Evolutionary conservation across 148 eudicot genomes (phyloP).

Genomic region (Drosera capensis): DNA sequence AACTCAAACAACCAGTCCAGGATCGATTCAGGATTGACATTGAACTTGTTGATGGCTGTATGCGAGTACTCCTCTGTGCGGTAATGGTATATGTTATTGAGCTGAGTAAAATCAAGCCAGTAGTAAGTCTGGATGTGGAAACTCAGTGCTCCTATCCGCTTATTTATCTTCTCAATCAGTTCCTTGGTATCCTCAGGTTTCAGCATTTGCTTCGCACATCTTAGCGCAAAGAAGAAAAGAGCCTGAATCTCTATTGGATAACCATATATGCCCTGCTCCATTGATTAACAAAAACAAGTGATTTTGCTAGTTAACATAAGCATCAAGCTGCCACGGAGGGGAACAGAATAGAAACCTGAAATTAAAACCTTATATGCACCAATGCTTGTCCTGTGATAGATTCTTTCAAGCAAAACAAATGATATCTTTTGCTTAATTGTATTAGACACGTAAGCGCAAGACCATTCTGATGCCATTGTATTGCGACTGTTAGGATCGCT

Average conservation of each 20-base stretch:
- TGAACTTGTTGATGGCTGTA: slow-evolving; percentile 51
- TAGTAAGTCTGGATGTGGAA: slow-evolving; percentile 44
- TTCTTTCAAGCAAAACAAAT: no score
- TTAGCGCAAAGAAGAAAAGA: slow-evolving; percentile 56
- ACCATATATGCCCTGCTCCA: slow-evolving; percentile 38
- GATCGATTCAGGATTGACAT: slow-evolving; percentile 46
- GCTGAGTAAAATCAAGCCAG: slow-evolving; percentile 54
- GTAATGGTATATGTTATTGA: slow-evolving; percentile 50
- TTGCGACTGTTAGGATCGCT: no score
- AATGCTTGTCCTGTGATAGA: no score
- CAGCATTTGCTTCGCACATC: slow-evolving; percentile 40
- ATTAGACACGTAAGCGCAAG: no score
- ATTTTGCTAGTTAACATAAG: neutral
- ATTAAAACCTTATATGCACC: no score
- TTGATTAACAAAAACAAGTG: slow-evolving; percentile 2
- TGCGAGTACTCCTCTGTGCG: slow-evolving; percentile 48
- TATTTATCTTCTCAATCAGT: slow-evolving; percentile 30
- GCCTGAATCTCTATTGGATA: slow-evolving; percentile 67
- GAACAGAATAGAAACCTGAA: no score
- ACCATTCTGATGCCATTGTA: no score
- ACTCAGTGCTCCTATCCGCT: slow-evolving; percentile 38
- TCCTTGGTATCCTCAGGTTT: slow-evolving; percentile 40
- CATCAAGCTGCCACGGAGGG: no score
- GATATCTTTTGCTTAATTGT: no score
- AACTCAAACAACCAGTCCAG: slow-evolving; percentile 51